Conservation (phyloP, 192 early-diverging fungal species). For the Coemansia sp. region DNA sequence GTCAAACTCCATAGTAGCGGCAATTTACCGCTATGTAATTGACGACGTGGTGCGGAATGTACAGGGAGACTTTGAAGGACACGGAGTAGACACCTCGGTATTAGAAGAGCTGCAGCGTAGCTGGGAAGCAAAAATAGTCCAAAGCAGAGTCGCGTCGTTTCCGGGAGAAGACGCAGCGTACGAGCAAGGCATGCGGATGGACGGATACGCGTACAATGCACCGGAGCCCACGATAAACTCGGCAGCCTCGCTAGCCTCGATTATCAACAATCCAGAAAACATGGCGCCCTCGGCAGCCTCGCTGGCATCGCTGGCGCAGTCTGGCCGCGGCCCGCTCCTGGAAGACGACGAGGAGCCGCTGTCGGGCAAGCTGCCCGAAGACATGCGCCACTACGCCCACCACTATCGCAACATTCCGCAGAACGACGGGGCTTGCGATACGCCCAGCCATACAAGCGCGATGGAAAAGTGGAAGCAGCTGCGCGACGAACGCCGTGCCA, state of each 20-base stretch:
- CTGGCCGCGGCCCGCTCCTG: conserved; percentile 34
- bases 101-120: conserved; percentile 77
- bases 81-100: conserved; percentile 85
- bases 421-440: conserved; percentile 58
- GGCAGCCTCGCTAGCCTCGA: conserved; percentile 50
- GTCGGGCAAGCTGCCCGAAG: not conserved
- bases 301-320: conserved; percentile 53
- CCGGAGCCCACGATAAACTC: conserved; percentile 34
- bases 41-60: conserved; percentile 91
- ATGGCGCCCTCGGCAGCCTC: conserved; percentile 51
- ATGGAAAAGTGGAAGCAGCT: conserved; percentile 30
- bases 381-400: conserved; percentile 6
- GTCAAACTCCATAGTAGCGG: conserved; percentile 52
- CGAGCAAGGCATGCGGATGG: not conserved
- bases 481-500: conserved; percentile 14
- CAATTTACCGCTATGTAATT: conserved; percentile 84
- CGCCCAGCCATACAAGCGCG: not conserved
- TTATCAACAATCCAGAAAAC: conserved; percentile 48
- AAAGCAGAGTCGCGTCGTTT: conserved; percentile 51
- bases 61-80: conserved; percentile 80
- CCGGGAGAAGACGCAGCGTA: conserved; percentile 33
- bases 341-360: conserved; percentile 41
- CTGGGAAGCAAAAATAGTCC: conserved; percentile 64
- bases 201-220: conserved; percentile 7
- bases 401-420: conserved; percentile 54